Percentiles rank a stretch among this genome's conserved stretches.
These are phyloP conservation scores for Rhizopogon sp. DNA, from an alignment of 768 basidiomycete genomes.

Conservation along the genomic window DNA sequence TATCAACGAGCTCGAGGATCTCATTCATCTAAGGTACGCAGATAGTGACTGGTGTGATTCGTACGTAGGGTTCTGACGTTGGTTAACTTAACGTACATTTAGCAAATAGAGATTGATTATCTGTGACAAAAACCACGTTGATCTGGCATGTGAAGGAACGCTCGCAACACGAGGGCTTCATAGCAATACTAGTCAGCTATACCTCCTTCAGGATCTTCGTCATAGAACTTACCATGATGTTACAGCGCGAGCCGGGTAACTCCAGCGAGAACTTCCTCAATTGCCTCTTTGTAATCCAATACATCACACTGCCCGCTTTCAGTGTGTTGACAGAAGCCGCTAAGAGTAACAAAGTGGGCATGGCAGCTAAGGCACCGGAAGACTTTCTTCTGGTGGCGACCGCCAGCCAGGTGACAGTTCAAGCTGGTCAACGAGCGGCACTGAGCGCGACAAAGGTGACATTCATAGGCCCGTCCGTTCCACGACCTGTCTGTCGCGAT, in stretches of 20 bases:
- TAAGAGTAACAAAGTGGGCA: constrained; percentile 43
- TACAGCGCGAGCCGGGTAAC: constrained; percentile 10
- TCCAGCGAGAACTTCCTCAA: constrained; percentile 30
- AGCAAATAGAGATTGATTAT: background rate
- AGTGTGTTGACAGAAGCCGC: constrained; percentile 58
- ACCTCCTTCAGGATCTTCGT: background rate
- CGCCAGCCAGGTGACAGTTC: constrained; percentile 62
- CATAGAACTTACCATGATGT: constrained; percentile 10
- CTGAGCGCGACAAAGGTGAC: constrained; percentile 50
- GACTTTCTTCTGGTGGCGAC: constrained; percentile 45
- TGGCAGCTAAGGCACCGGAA: constrained; percentile 56
- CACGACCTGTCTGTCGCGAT: constrained; percentile 34
- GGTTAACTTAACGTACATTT: background rate
- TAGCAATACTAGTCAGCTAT: background rate
- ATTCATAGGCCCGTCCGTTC: constrained; percentile 49
- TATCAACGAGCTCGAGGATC: background rate
- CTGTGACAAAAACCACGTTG: background rate
- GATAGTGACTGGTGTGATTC: background rate
- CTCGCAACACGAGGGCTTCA: constrained; percentile 1
- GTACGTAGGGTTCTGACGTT: background rate
- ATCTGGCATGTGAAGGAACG: background rate
- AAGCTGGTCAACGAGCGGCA: constrained; percentile 39
- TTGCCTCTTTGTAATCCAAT: constrained; percentile 34
- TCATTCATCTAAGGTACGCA: background rate
- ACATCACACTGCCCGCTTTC: constrained; percentile 56